phyloP scores from a whole-genome alignment of 139 green algal species.

The Picocystis salinarum region DNA sequence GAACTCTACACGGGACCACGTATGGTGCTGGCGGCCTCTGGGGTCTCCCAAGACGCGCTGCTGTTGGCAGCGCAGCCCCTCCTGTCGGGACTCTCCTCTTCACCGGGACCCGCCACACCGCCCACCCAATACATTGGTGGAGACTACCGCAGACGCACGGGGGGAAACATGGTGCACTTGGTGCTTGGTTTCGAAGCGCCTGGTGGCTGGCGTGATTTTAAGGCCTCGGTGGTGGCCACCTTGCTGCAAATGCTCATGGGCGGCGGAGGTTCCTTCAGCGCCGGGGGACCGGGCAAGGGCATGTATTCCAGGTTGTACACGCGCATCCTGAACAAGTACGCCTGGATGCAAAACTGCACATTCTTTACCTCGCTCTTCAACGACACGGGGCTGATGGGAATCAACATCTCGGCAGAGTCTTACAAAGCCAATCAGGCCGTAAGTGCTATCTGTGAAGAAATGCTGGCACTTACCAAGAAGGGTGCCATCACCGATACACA shows the following conservation, averaged over 20 bases:
- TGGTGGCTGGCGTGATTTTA: slow-evolving; percentile 39
- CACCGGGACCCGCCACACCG: too few species aligned
- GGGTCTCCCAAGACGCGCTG: slow-evolving; percentile 57
- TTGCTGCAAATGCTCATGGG: slow-evolving; percentile 51
- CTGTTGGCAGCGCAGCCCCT: slow-evolving; percentile 41
- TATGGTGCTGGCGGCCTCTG: slow-evolving; percentile 69
- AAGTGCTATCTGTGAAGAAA: slow-evolving; percentile 20
- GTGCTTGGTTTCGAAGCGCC: background rate
- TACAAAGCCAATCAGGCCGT: slow-evolving; percentile 21
- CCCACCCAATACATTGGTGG: slow-evolving; percentile 2
- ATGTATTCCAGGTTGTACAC: slow-evolving; percentile 94
- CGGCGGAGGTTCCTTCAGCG: slow-evolving; percentile 77
- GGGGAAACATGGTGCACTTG: slow-evolving; percentile 3
- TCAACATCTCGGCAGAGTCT: slow-evolving; percentile 35
- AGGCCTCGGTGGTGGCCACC: slow-evolving; percentile 53
- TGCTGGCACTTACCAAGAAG: slow-evolving; percentile 31
- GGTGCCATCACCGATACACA: slow-evolving; percentile 16
- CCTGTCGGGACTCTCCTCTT: slow-evolving; percentile 11
- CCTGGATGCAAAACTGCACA: slow-evolving; percentile 66
- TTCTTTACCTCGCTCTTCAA: slow-evolving; percentile 76
- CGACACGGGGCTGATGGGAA: slow-evolving; percentile 63
- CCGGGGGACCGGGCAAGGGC: slow-evolving; percentile 76
- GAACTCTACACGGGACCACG: slow-evolving; percentile 40
- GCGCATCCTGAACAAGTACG: slow-evolving; percentile 65
- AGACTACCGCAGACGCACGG: background rate